Base-by-base conservation (phyloP, 768 basidiomycete genomes). In the Pisolithus microcarpus region DNA sequence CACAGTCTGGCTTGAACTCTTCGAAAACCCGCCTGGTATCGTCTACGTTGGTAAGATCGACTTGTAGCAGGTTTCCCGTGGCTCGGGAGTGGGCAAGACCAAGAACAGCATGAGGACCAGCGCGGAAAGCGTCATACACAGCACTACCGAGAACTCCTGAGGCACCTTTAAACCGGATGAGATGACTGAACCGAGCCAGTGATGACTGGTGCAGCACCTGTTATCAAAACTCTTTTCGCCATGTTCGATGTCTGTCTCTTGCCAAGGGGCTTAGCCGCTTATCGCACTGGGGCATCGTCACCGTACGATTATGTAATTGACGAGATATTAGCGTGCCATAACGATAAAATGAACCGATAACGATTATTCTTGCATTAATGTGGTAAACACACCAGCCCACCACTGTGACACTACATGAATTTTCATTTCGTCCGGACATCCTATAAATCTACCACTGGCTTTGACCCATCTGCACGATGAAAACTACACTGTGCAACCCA, bases 121-220 rank as follows among this genome's bases (percentile, higher is more conserved):
- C 58, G 36, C 74, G 71, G 73, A 93, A 91, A 2, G 85, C 82
- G 23, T 72, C 63, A 62, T 78, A 79, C 8, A 95, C 80, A 1
- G 89, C 89, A 7, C 85, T 73, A 9, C 95, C 95, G 10, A 98
- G 79, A 8, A 97, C 79, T 26, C 95, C 95, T 34, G 91, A 94
- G 50, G 93, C 93, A 55, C 93, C 93, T 93, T n/a, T 4, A 24
- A 23, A 15, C 3, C 16, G 8, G 16, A 28, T 44, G n/a, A 44
- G 26, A 21, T 49, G 4, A 48, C 26, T 30, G 24, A 50, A 4
- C 18, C 21, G 19, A 50, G 24, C 15, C 16, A 16, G 26, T 37
- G 30, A 23, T 26, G 9, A n/a, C n/a, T 50, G 18, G 30, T 24
- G 38, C 47, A 9, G 8, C 8, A 50, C 43, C 43, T 52, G 47